Evolutionary conservation across 371 early-diverging fungal genomes (phyloP).

Genomic region (Mucor sp.): DNA sequence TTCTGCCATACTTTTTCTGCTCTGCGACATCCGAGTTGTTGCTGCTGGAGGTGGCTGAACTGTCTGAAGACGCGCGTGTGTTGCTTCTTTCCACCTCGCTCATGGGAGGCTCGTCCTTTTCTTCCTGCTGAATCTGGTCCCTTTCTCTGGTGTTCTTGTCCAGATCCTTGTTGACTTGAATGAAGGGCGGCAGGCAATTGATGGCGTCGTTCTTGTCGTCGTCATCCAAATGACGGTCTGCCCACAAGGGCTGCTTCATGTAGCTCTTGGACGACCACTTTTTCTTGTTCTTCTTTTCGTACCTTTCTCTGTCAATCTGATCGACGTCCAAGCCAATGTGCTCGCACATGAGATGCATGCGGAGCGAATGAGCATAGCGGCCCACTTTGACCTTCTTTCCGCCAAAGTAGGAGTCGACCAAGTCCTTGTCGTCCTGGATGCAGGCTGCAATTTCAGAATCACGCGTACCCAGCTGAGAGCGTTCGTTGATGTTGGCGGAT

Average conservation of each 20-base stretch:
- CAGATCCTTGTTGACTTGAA: conserved; percentile 7
- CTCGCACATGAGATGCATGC: conserved; percentile 76
- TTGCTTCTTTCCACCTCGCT: not conserved
- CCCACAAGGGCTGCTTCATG: conserved; percentile 7
- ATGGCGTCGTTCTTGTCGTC: not conserved
- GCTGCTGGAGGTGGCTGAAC: not conserved
- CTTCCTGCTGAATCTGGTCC: conserved; percentile 8
- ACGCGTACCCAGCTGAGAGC: conserved; percentile 81
- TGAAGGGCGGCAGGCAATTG: conserved; percentile 20
- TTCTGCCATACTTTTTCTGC: not conserved
- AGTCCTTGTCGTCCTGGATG: conserved; percentile 65
- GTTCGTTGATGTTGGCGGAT: conserved; percentile 87
- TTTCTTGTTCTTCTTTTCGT: not conserved
- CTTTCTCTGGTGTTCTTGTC: not conserved
- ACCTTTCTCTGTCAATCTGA: conserved; percentile 18
- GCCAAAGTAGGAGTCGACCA: conserved; percentile 62
- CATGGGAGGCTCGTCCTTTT: not conserved
- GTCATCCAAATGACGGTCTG: not conserved
- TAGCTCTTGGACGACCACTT: not conserved
- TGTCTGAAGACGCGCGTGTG: conserved; percentile 2
- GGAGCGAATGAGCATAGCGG: conserved; percentile 69
- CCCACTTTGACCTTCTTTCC: conserved; percentile 63
- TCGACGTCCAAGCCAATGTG: conserved; percentile 71
- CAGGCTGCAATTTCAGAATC: conserved; percentile 88
- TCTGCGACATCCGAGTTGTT: not conserved